A percentile compares a stretch with the other conserved stretches of the same genome.
Conservation (phyloP, 78 protist genomes). For the Dictyostelium discoideum region dicty_2.7 NC_007091.3:793001-793500, state of each 20-base stretch:
- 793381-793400: constrained; percentile 39
- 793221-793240: constrained; percentile 77
- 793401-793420: constrained; percentile 74
- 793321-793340: no score
- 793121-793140: constrained; percentile 45
- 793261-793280: constrained; percentile 78
- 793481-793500: constrained; percentile 90
- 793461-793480: constrained; percentile 87
- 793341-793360: background rate
- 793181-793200: constrained; percentile 54
- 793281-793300: background rate
- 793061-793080: no score
- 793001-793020: constrained; percentile 71
- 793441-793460: constrained; percentile 43
- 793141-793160: background rate
- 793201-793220: constrained; percentile 72
- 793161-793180: constrained; percentile 57
- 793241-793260: constrained; percentile 71
- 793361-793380: background rate
- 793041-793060: no score
- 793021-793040: background rate
- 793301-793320: background rate
- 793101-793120: constrained; percentile 1
- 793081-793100: background rate
- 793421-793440: constrained; percentile 35